These are phyloP conservation scores for Tetrapisispora phaffii DNA, from an alignment of 805 yeast species.

Conservation along the genomic window DNA sequence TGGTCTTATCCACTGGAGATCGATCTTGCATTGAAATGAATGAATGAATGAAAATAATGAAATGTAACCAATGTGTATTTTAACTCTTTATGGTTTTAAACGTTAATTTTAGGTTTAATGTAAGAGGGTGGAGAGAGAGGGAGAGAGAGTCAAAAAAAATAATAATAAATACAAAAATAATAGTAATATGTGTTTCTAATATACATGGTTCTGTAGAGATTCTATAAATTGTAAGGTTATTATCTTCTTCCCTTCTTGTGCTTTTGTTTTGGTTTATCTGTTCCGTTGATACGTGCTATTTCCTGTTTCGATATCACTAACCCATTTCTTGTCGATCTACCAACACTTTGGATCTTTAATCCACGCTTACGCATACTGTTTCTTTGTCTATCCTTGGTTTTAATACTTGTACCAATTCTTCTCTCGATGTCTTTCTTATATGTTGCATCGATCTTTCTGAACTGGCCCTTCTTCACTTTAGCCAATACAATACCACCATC, in stretches of 20 bases:
- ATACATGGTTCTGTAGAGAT: no score
- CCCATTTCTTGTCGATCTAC: conserved; percentile 72
- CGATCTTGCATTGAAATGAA: no score
- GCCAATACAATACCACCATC: conserved; percentile 89
- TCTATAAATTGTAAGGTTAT: neutral
- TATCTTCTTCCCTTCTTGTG: conserved; percentile 2
- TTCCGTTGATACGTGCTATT: conserved; percentile 32
- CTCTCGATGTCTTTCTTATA: conserved; percentile 31
- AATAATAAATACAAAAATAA: no score
- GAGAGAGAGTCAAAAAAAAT: no score
- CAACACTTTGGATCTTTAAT: conserved; percentile 63
- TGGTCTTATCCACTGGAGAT: no score
- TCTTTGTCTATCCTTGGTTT: conserved; percentile 36
- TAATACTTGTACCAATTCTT: conserved; percentile 41
- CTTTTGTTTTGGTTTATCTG: conserved; percentile 5
- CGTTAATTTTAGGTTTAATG: no score
- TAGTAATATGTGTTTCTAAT: no score
- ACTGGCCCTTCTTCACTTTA: conserved; percentile 54
- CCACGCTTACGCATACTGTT: conserved; percentile 58
- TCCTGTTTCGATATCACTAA: conserved; percentile 59
- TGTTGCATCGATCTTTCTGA: conserved; percentile 46
- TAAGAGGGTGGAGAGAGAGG: no score
- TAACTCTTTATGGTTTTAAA: no score
- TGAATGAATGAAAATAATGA: no score
- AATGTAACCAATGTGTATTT: no score